phyloP scores from a whole-genome alignment of 2,329 filamentous ascomycete species.

The Exophiala calicioides region DNA sequence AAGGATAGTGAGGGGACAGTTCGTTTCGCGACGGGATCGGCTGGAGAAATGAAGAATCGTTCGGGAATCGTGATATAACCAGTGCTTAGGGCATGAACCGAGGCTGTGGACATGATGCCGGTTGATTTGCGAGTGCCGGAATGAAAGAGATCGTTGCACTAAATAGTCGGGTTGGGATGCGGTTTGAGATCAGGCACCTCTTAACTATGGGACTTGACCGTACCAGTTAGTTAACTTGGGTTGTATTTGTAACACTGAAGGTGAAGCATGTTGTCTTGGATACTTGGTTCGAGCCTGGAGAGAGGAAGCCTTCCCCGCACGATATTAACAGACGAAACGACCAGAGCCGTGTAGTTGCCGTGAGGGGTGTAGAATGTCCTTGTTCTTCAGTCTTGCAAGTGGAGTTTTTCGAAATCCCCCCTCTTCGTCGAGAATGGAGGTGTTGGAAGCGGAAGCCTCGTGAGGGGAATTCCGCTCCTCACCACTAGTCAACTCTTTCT shows the following conservation, averaged over 20 bases:
- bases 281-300: background rate
- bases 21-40: constrained; percentile 26
- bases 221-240: too few relatives aligned
- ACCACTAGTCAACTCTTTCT: too few relatives aligned
- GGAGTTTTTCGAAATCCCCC: background rate
- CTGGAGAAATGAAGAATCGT: constrained; percentile 33
- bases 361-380: background rate
- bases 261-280: background rate
- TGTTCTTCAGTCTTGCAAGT: background rate
- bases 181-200: too few relatives aligned
- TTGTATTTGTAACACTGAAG: too few relatives aligned
- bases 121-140: too few relatives aligned
- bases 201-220: too few relatives aligned
- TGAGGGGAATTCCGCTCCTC: too few relatives aligned
- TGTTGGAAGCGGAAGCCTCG: too few relatives aligned
- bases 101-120: constrained; percentile 34
- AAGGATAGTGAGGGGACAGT: constrained; percentile 38
- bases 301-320: background rate
- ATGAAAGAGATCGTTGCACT: too few relatives aligned
- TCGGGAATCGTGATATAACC: constrained; percentile 34
- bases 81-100: constrained; percentile 41
- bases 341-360: background rate
- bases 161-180: too few relatives aligned
- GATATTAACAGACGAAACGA: background rate
- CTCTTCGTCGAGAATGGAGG: too few relatives aligned